A percentile compares a stretch with the other conserved stretches of the same genome.
Evolutionary conservation across 75 land plant genomes (phyloP).

Genomic region (Pinus albicaulis): DNA sequence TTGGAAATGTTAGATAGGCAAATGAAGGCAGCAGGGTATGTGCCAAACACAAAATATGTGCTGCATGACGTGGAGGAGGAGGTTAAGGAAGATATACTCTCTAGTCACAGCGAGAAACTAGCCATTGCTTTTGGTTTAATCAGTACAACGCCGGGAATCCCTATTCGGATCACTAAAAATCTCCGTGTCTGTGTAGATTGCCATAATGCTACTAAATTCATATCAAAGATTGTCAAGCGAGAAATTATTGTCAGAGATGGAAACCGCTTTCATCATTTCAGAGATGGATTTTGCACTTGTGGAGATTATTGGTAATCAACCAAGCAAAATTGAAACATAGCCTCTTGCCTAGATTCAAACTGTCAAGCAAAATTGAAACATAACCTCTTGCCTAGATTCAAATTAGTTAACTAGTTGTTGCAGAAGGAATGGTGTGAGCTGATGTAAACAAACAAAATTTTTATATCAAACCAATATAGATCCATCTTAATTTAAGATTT

Average conservation of each 20-base stretch:
- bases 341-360: no score
- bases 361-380: no score
- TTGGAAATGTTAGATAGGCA: neutral
- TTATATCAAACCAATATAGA: no score
- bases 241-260: neutral
- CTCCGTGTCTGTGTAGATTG: neutral
- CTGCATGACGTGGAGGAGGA: slow-evolving; percentile 1
- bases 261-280: neutral
- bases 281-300: neutral
- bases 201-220: neutral
- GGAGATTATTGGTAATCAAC: slow-evolving; percentile 1
- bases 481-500: no score
- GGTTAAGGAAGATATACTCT: neutral
- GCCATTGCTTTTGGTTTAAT: slow-evolving; percentile 1
- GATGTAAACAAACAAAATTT: no score
- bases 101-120: neutral
- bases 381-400: no score
- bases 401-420: no score
- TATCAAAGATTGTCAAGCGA: neutral
- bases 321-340: no score
- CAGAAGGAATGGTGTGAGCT: no score
- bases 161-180: neutral
- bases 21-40: neutral
- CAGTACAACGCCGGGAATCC: neutral
- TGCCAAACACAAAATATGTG: neutral